A percentile compares a stretch with the other conserved stretches of the same genome.
phyloP scores from a whole-genome alignment of 768 basidiomycete genomes.

The Rhizopogon vulgaris region DNA sequence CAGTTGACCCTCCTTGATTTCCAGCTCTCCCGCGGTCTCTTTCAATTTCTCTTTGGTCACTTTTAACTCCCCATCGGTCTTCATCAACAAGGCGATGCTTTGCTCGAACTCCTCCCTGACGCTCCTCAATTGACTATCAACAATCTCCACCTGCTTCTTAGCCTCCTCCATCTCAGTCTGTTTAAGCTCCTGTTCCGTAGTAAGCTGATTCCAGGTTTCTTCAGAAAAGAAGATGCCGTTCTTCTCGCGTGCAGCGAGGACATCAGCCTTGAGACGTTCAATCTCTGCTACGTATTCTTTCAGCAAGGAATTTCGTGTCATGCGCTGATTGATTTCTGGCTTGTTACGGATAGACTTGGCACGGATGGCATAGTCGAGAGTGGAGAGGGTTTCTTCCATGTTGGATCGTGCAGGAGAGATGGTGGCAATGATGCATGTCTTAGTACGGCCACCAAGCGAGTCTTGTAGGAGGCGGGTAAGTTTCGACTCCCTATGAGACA shows the following conservation, averaged over 20 bases:
- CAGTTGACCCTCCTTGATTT: conserved; percentile 51
- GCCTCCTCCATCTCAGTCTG: conserved; percentile 80
- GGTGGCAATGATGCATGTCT: conserved; percentile 97
- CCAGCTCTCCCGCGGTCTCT: conserved; percentile 46
- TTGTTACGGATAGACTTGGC: conserved; percentile 95
- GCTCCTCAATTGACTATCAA: conserved; percentile 74
- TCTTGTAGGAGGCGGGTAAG: conserved; percentile 97
- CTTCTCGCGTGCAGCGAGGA: conserved; percentile 89
- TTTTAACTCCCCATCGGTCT: conserved; percentile 70
- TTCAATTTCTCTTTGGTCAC: conserved; percentile 51
- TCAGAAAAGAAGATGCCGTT: conserved; percentile 93
- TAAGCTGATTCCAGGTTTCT: conserved; percentile 85
- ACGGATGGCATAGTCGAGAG: conserved; percentile 91
- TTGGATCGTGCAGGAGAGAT: conserved; percentile 91
- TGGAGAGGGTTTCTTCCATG: conserved; percentile 95
- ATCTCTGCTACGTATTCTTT: conserved; percentile 95
- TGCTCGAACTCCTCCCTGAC: conserved; percentile 91
- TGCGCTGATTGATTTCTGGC: conserved; percentile 91
- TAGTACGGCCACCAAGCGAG: conserved; percentile 95
- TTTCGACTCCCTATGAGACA: conserved; percentile 74
- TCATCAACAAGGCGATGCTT: conserved; percentile 70
- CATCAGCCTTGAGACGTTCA: conserved; percentile 84
- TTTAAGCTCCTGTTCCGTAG: conserved; percentile 65
- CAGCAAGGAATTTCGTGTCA: conserved; percentile 86
- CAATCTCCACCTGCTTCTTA: conserved; percentile 72